Conservation (phyloP, 2,329 filamentous ascomycete species). For the Periconia digitata region DNA sequence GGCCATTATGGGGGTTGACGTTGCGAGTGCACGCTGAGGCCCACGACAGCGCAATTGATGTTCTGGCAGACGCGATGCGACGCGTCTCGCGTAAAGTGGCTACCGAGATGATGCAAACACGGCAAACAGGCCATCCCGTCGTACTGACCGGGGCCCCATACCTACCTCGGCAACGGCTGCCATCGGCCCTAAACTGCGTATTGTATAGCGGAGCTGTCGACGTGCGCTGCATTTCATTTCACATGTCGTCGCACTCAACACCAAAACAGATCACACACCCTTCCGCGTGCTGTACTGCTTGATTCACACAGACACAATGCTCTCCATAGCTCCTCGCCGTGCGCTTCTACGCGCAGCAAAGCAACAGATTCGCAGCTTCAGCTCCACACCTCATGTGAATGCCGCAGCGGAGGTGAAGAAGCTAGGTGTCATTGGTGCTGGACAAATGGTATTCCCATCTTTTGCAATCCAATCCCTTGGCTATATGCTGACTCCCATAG, state of each 20-base stretch:
- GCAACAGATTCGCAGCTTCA: constrained; percentile 60
- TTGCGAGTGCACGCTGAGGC: constrained; percentile 8
- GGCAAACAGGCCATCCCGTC: constrained; percentile 25
- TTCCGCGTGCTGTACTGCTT: neutral
- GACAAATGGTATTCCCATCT: constrained; percentile 76
- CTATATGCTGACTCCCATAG: constrained; percentile 51
- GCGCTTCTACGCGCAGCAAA: constrained; percentile 20
- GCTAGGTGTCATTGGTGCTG: constrained; percentile 88
- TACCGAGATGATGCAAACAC: constrained; percentile 19
- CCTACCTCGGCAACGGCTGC: constrained; percentile 30
- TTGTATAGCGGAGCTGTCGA: neutral
- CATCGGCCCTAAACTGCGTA: constrained; percentile 17
- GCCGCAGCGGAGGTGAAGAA: constrained; percentile 76
- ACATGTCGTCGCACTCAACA: neutral
- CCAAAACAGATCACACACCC: constrained; percentile 20
- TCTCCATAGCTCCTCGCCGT: constrained; percentile 34
- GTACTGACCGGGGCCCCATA: no score
- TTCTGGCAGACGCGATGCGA: constrained; percentile 26
- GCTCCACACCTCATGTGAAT: constrained; percentile 61
- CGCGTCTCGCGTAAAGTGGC: constrained; percentile 36
- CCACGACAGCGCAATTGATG: constrained; percentile 12
- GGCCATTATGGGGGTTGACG: constrained; percentile 37
- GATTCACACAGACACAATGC: constrained; percentile 25
- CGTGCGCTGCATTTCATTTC: neutral
- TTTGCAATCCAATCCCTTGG: neutral